Evolutionary conservation across 1,284 basidiomycete genomes (phyloP).

Genomic region (Anthracocystis walkeri): DNA sequence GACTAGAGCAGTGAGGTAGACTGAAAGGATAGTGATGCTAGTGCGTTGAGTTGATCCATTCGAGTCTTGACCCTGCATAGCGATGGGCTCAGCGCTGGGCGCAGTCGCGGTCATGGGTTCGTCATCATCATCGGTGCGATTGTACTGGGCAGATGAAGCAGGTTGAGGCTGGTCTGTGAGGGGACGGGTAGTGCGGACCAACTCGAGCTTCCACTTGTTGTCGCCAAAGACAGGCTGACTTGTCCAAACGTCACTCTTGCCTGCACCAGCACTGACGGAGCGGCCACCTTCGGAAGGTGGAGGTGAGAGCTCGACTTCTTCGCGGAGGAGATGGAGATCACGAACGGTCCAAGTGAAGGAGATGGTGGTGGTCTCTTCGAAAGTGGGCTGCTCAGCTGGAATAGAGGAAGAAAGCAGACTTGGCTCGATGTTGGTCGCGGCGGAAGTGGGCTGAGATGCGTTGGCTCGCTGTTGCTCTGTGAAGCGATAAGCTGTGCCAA

Average conservation of each 20-base stretch:
- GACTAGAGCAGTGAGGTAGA: constrained; percentile 57
- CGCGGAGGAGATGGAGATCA: constrained; percentile 54
- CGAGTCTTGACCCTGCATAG: not conserved
- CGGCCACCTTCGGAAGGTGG: constrained; percentile 54
- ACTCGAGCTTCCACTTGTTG: constrained; percentile 67
- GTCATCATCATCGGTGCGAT: not conserved
- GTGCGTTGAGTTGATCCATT: constrained; percentile 3
- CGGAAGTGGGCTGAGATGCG: not conserved
- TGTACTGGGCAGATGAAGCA: not conserved
- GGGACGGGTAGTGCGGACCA: constrained; percentile 47
- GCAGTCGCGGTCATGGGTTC: not conserved
- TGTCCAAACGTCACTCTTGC: constrained; percentile 64
- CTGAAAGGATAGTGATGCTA: constrained; percentile 53
- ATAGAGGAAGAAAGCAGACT: constrained; percentile 14
- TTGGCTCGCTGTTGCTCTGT: not conserved
- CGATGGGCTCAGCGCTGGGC: constrained; percentile 5
- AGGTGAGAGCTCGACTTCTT: constrained; percentile 58
- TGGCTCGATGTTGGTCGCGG: constrained; percentile 6
- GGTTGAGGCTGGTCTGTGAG: constrained; percentile 4
- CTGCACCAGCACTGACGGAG: constrained; percentile 61
- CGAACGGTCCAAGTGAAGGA: constrained; percentile 63
- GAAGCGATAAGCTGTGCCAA: constrained; percentile 3
- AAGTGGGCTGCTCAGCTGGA: constrained; percentile 28
- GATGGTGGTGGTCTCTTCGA: constrained; percentile 59
- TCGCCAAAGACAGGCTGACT: constrained; percentile 65